Evolutionary conservation across 805 yeast genomes (phyloP), one percentile per base, ranked within the genome.

Genomic region (Naumovozyma castellii): DNA sequence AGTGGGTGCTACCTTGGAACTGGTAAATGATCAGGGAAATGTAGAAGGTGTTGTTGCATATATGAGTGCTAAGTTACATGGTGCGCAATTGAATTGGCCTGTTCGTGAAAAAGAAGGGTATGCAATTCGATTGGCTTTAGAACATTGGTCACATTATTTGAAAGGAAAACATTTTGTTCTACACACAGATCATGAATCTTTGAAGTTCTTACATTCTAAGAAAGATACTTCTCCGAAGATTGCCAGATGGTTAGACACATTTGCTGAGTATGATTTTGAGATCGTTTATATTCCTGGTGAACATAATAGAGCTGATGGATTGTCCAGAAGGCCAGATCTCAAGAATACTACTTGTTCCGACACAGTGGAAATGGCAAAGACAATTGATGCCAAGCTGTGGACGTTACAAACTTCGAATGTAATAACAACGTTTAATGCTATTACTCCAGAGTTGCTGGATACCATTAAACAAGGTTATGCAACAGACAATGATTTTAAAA

Each of bases 181-280:
- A 5, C 30, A 14, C 18, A 39, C 37, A 4, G 37, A 39, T 29
- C 37, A 38, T 18, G n/a, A 25, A 27, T 38, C 41, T 5, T 28
- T 38, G 29, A 10, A 33, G 15, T 17, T 12, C 13, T 19, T 34
- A 2, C 3, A 19, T 4, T 15, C 8, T 14, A 18, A 38, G 13
- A 38, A 25, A 27, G 27, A 12, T 2, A n/a, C 20, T 17, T 25
- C 25, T n/a, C 5, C 18, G n/a, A 32, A 32, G 15, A 25, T 38
- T 3, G 40, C 36, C 3, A 10, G 40, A 2, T 38, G 40, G 40
- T 32, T 27, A 18, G 16, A 38, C 16, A 32, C 20, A 9, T n/a
- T 37, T 2, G 28, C 40, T 1, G 40, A 32, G 14, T 38, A 20
- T 19, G 17, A 27, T 18, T 38, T 38, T 16, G 19, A 14, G 15